Conservation (phyloP, 75 land plant genomes). For the Azolla pinnata region DNA sequence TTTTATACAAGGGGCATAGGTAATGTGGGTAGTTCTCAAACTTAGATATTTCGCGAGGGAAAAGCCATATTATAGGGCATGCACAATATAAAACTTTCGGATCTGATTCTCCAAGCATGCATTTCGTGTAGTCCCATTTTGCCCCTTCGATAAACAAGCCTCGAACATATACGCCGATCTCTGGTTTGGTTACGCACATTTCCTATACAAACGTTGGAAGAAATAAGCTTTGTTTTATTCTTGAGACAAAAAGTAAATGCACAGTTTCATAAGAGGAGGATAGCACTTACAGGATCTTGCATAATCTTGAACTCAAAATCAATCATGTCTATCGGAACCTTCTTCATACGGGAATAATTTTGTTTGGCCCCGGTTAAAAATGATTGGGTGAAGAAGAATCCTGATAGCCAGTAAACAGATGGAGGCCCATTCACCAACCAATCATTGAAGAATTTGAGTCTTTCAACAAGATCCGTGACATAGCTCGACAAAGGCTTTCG, state of each 20-base stretch:
- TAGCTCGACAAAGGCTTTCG: slow-evolving; percentile 29
- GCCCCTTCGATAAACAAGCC: slow-evolving; percentile 34
- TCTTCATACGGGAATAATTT: slow-evolving; percentile 20
- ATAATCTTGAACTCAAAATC: slow-evolving; percentile 26
- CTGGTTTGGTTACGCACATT: slow-evolving; percentile 11
- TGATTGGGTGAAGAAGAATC: slow-evolving; percentile 36
- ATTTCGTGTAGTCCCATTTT: slow-evolving; percentile 19
- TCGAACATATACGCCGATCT: slow-evolving; percentile 21
- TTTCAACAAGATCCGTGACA: slow-evolving; percentile 18
- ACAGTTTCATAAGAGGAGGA: too few relatives aligned
- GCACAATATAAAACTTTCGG: slow-evolving; percentile 24
- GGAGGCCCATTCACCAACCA: slow-evolving; percentile 29
- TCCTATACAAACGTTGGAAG: too few relatives aligned
- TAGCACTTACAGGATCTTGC: slow-evolving; percentile 25
- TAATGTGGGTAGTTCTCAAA: slow-evolving; percentile 24
- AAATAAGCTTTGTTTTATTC: too few relatives aligned
- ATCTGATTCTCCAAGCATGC: slow-evolving; percentile 22
- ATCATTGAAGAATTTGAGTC: slow-evolving; percentile 21
- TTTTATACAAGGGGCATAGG: slow-evolving; percentile 26
- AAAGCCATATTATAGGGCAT: slow-evolving; percentile 22
- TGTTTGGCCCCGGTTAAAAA: slow-evolving; percentile 38
- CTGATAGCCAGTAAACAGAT: slow-evolving; percentile 21
- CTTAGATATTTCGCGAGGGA: slow-evolving; percentile 14
- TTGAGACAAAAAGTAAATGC: too few relatives aligned
- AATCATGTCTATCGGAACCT: slow-evolving; percentile 28